Base-by-base conservation (phyloP, 352 stramenopile genomes). In the Pythium phragmitis region DNA sequence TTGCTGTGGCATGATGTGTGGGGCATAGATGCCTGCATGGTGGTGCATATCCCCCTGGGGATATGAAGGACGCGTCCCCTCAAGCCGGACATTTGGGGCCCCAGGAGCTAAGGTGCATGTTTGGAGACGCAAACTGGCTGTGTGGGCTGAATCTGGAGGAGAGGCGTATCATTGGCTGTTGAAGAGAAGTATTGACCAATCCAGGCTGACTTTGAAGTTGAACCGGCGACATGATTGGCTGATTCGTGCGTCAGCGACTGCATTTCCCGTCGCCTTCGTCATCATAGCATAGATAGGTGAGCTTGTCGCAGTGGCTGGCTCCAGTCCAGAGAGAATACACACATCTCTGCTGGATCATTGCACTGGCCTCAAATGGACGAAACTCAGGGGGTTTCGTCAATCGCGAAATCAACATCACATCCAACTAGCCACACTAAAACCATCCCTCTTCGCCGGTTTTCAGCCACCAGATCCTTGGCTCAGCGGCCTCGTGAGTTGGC, bases 151-250 rank as follows among this genome's bases (percentile, higher is more conserved):
- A 70, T 70, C 64, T 66, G 21, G 36, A 17, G 23, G 21, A 11
- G 2, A 43, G 4, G 6, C 28, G 51, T 13, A 1, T 48, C 56
- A 70, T 70, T 70, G 56, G 63, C 39, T 43, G 19, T 16, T 42
- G 39, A 45, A 17, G 0, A 33, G 12, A 13, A 2, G 7, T 19
- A 41, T 51, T 0, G 16, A 26, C 64, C 64, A 70, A 70, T 70
- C 57, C 23, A 0, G n/a, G 7, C 0, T 19, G 12, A 66, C 57
- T 62, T 70, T 70, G 64, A 70, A 70, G 64, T 70, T 70, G 50
- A 62, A 54, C 19, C 46, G 21, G 42, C 43, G 12, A 26, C 49
- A 9, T 66, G 57, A 70, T 70, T 70, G 64, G 64, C 26, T 34
- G 53, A 59, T 66, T 41, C 56, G 55, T 63, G 54, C 51, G 60